Conservation (phyloP, 345 rosid genomes). For the Reutealis trisperma region DNA sequence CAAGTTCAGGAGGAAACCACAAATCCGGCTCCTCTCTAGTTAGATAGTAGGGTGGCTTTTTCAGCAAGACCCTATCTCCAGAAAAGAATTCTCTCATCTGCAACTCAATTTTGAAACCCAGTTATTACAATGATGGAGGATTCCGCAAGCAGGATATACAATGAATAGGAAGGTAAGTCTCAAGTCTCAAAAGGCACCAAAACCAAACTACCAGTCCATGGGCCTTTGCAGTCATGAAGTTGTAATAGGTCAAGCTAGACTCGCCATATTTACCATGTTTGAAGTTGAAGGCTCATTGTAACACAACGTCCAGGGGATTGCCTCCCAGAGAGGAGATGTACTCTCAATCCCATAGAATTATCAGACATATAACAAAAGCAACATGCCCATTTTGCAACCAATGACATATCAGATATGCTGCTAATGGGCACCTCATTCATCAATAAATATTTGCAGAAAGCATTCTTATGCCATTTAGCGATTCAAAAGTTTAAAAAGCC, state of each 20-base stretch:
- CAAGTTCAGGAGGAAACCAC: constrained; percentile 77
- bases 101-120: constrained; percentile 16
- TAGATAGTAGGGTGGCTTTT: constrained; percentile 68
- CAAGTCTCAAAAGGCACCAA: not conserved
- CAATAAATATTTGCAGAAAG: not conserved
- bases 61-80: constrained; percentile 58
- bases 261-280: not conserved
- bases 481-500: not conserved
- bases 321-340: not conserved
- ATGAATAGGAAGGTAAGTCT: not conserved
- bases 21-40: constrained; percentile 75
- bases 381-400: not conserved
- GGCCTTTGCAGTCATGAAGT: not conserved
- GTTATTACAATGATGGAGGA: constrained; percentile 1
- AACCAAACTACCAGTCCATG: not conserved
- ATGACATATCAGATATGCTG: not conserved
- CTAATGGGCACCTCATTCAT: not conserved
- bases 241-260: not conserved
- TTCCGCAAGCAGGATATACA: not conserved
- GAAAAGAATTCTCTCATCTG: constrained; percentile 84
- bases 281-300: not conserved
- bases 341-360: not conserved
- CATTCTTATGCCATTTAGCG: not conserved
- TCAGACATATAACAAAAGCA: not conserved
- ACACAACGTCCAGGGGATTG: not conserved